Evolutionary conservation across 805 yeast species (phyloP).

Genomic region (Ogataea pini): DNA sequence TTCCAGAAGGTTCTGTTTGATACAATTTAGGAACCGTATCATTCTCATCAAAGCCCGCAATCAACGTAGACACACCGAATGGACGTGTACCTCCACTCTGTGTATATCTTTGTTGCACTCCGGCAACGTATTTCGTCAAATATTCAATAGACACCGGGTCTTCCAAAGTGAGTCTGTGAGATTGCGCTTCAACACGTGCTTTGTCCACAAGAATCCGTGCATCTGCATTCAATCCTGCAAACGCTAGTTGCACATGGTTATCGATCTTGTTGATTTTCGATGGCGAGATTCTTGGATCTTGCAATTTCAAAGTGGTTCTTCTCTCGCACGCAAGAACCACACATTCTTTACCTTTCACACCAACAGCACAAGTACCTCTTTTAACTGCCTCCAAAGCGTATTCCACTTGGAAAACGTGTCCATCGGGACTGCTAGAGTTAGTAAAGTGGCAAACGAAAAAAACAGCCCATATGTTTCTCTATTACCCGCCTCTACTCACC

Average conservation of each 20-base stretch:
- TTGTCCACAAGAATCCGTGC: slow-evolving; percentile 92
- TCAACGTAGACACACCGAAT: slow-evolving; percentile 91
- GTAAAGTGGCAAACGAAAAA: slow-evolving; percentile 4
- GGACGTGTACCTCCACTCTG: slow-evolving; percentile 99
- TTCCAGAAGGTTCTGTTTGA: slow-evolving; percentile 97
- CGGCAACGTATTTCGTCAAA: slow-evolving; percentile 93
- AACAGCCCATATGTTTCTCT: not conserved
- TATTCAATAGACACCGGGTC: slow-evolving; percentile 92
- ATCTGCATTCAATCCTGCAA: slow-evolving; percentile 98
- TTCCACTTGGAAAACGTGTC: slow-evolving; percentile 98
- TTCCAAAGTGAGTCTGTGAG: slow-evolving; percentile 89
- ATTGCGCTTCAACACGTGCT: slow-evolving; percentile 96
- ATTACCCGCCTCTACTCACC: slow-evolving; percentile 57
- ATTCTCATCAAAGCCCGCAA: slow-evolving; percentile 92
- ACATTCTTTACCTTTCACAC: slow-evolving; percentile 84
- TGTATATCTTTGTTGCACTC: slow-evolving; percentile 94
- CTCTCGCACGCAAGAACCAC: slow-evolving; percentile 97
- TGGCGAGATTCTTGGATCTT: slow-evolving; percentile 95
- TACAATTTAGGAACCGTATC: slow-evolving; percentile 80
- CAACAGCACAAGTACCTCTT: slow-evolving; percentile 97
- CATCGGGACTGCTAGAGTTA: slow-evolving; percentile 76
- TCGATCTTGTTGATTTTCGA: slow-evolving; percentile 91
- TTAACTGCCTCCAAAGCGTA: slow-evolving; percentile 97
- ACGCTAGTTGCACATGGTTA: slow-evolving; percentile 85
- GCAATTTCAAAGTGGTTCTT: slow-evolving; percentile 91